Evolutionary conservation across 345 rosid genomes (phyloP).

Genomic region (Salix brachista): DNA sequence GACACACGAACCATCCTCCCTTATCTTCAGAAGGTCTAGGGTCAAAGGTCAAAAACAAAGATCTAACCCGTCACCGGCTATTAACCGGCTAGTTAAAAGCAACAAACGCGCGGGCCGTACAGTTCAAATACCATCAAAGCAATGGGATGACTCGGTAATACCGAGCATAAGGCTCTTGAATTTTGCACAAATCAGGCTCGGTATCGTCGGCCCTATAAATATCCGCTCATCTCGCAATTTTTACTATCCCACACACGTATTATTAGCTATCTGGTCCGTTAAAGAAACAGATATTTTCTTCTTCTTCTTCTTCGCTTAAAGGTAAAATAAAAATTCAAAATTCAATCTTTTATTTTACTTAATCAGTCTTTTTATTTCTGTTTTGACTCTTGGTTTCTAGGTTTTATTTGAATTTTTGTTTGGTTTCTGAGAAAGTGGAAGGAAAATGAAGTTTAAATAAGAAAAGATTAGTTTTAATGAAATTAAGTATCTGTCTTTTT

Average conservation of each 20-base stretch:
- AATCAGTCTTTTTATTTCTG: not conserved
- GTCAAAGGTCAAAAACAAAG: constrained; percentile 5
- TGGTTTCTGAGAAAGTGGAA: constrained; percentile 1
- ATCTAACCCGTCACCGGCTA: constrained; percentile 19
- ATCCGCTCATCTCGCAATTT: not conserved
- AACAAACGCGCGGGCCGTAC: constrained; percentile 10
- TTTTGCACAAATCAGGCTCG: constrained; percentile 7
- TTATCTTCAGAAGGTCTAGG: not conserved
- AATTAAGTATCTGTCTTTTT: too few relatives aligned
- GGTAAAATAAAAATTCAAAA: not conserved
- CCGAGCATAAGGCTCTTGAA: constrained; percentile 13
- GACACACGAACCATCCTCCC: not conserved
- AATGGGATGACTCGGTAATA: constrained; percentile 10
- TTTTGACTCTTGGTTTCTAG: not conserved
- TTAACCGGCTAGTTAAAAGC: not conserved
- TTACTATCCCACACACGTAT: not conserved
- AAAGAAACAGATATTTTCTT: constrained; percentile 6
- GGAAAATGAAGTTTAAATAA: not conserved
- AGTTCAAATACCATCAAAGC: not conserved
- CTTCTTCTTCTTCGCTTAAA: not conserved
- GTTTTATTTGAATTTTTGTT: not conserved
- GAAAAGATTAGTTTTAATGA: too few relatives aligned
- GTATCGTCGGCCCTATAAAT: constrained; percentile 15
- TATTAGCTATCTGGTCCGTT: not conserved
- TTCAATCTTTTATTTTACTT: not conserved